Evolutionary conservation across 140 eudicot genomes (phyloP), one percentile per base, ranked within the genome.

Genomic region (Oenanthe javanica): DNA sequence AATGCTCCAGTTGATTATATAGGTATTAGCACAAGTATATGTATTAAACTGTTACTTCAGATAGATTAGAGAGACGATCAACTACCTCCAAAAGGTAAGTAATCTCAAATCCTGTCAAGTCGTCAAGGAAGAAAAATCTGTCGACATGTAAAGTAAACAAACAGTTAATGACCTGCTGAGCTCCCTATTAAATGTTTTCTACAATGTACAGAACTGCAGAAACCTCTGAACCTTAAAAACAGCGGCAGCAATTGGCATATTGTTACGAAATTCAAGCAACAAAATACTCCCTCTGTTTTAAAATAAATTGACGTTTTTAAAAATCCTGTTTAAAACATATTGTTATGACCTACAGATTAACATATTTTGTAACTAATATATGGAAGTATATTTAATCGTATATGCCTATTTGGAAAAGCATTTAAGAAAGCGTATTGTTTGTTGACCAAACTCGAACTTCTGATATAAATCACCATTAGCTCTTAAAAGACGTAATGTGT

Each of bases 71-170:
- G 40, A 36, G 40, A 36, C 31, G 40, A 36, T n/a, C 45, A 25
- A 55, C 83, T 86, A 95, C 99, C 97, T 96, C 98, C 87, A 96
- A 83, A 57, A 93, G 94, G 51, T 87, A 96, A 18, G 96, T 93
- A 82, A 96, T 87, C 85, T 96, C 99, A 78, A 96, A 96, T n/a
- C 99, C 99, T 52, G 99, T 96, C 83, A 96, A 74, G 88, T 96
- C 99, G 84, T 96, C 99, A 50, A 96, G 89, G 83, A 96, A 96
- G 96, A 96, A 96, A 55, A 93, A 96, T 80, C 99, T 96, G 72
- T 80, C 12, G 21, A 81, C 7, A 36, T 36, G 66, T 25, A 61
- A 42, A 81, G 77, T 1, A 36, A 46, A 45, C 57, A 51, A 45
- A 66, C 74, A 83, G 57, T 85, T n/a, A 21, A 45, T 18, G 51